Base-by-base conservation (phyloP, 2,329 filamentous ascomycete genomes). In the Cryphonectria naterciae region DNA sequence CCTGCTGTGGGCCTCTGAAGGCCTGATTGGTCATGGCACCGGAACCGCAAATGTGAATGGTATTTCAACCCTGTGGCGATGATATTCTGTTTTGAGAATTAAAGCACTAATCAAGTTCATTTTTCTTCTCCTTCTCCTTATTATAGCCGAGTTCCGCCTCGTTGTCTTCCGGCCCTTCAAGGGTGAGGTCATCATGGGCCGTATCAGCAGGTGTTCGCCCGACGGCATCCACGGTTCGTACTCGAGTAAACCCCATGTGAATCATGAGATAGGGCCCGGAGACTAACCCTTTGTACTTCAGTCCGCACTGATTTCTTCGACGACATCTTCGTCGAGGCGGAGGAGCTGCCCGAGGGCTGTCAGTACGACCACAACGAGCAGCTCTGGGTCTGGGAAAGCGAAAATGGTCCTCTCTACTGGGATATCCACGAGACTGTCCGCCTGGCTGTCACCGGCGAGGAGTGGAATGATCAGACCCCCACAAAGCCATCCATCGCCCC, bases 151-250 rank as follows among this genome's bases (percentile, higher is more conserved):
- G 79, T 99, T 98, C 78, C 92, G 94, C 32, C 86, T 99, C 78
- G 87, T 98, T 25, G 94, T 99, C 41, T 99, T 98, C 80, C 91
- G 96, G 35, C 96, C 96, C 0, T 98, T 98, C 84, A 97, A 97
- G 79, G 93, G 94, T 64, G 96, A 99, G 80, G 93, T 98, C 72
- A 87, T 99, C 77, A 86, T 93, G 61, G 96, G 93, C 22, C 91
- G 90, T 74, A 98, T 99, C 80, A 91, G 91, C 74, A 91, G 89
- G 74, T 91, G 91, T 49, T 91, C 88, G 0, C 86, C 90, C 10
- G 84, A 90, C 1, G 94, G 93, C 52, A 93, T 97, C 77, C 89
- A 90, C 77, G 86, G 90, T 91, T 81, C 71, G 86, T 46, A 41
- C 28, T 32, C 37, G 19, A 19, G 25, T n/a, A 10, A 10, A 7